A percentile compares a stretch with the other conserved stretches of the same genome.
phyloP scores from a whole-genome alignment of 176 grass and related monocot genomes.

The Aegilops umbellulata region DNA sequence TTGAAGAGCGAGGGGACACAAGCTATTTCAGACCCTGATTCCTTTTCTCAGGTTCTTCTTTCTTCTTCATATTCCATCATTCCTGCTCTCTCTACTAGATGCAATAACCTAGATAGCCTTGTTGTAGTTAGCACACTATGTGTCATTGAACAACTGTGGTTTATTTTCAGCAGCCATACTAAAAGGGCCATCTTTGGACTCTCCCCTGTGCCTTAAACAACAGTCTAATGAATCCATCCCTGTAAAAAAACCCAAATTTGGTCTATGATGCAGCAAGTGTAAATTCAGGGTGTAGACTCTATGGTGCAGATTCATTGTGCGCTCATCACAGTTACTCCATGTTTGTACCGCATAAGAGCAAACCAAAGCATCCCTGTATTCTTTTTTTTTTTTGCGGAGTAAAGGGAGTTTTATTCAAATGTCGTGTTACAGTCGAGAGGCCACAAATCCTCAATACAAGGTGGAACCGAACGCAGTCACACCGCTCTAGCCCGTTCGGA shows the following conservation, averaged over 20 bases:
- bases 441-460: too few species aligned
- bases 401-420: too few species aligned
- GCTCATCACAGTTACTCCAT: background rate
- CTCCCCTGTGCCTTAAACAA: background rate
- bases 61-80: background rate
- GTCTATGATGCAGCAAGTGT: background rate
- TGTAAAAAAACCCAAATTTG: too few species aligned
- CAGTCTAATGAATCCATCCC: background rate
- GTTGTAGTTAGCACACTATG: too few species aligned
- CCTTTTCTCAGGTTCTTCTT: conserved; percentile 51
- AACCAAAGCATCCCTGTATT: too few species aligned
- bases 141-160: background rate
- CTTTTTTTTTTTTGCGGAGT: too few species aligned
- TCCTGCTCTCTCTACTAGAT: background rate
- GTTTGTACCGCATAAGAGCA: background rate
- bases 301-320: background rate
- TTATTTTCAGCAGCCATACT: background rate
- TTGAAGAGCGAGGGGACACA: conserved; percentile 37
- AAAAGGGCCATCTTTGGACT: background rate
- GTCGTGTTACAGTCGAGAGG: too few species aligned
- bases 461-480: too few species aligned
- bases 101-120: background rate
- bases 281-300: background rate
- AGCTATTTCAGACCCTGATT: conserved; percentile 41
- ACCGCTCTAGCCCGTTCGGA: too few species aligned